Evolutionary conservation across 805 yeast species (phyloP), one percentile per base, ranked within the genome.

Genomic region (Candida silvatica): DNA sequence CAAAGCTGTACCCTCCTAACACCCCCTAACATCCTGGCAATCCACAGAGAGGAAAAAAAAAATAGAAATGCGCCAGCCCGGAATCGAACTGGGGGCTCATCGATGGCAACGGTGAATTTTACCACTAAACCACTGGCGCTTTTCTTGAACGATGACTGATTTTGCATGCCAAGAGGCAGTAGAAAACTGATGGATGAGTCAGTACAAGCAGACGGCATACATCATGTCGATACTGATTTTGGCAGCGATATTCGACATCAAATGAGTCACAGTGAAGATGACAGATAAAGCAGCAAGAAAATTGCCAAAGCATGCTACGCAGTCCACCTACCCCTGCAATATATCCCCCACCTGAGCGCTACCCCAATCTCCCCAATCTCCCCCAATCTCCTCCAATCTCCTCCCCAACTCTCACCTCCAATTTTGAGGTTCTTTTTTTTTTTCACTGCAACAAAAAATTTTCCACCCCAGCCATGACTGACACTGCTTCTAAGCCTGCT

Each of bases 71-170:
- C 50, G 49, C 49, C 40, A 46, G 45, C 49, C 49, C 46, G 50
- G 50, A 46, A 46, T 46, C 50, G 50, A 46, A 46, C 50, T 45
- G 43, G 50, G 50, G 50, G 50, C 50, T 43, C 50, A 43, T 45
- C 50, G 45, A 46, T 46, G 50, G 50, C 50, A 46, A 46, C 45
- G 49, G 40, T 43, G 50, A 43, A 46, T 46, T 46, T 46, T 46
- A 46, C 50, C 50, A 46, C 50, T 46, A 46, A 46, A 46, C 50
- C 50, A 46, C 46, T 45, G 39, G 49, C 49, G 49, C 50, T 34
- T 31, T 19, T 17, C 6, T 28, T 17, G 7, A n/a, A 14, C 12
- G 15, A 27, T n/a, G 15, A 27, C 7, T 27, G 25, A 9, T 23
- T 23, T 23, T 9, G 25, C 12, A 12, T 23, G 25, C 11, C 25